phyloP scores from a whole-genome alignment of 352 stramenopile species.

The Phytophthora litchii region DNA sequence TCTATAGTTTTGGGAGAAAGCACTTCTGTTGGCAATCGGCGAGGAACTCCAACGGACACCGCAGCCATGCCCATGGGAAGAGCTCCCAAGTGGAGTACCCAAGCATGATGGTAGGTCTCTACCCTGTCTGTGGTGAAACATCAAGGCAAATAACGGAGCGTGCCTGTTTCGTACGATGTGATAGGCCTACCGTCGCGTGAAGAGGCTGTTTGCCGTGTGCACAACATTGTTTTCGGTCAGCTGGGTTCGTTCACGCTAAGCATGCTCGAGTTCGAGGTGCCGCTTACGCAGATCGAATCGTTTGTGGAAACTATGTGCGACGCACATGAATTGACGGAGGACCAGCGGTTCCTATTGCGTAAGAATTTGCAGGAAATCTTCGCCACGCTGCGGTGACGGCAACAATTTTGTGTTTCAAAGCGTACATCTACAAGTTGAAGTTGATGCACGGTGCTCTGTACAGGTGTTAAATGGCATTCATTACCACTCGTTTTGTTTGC shows the following conservation, averaged over 20 bases:
- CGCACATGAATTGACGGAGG: constrained; percentile 83
- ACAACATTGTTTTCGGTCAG: constrained; percentile 91
- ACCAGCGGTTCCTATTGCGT: constrained; percentile 82
- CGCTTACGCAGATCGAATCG: constrained; percentile 77
- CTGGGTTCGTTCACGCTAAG: constrained; percentile 86
- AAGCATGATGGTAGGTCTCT: constrained; percentile 53
- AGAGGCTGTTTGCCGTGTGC: constrained; percentile 81
- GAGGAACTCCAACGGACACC: constrained; percentile 84
- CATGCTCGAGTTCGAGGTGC: constrained; percentile 89
- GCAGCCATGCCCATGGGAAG: constrained; percentile 79
- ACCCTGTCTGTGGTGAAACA: constrained; percentile 1
- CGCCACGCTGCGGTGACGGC: constrained; percentile 23
- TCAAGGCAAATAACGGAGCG: constrained; percentile 5
- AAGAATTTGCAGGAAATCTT: constrained; percentile 86
- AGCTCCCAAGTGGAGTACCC: constrained; percentile 58
- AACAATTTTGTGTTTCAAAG: constrained; percentile 18
- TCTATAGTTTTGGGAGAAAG: constrained; percentile 85
- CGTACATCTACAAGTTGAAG: constrained; percentile 15
- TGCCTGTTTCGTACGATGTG: constrained; percentile 11
- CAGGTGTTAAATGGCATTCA: constrained; percentile 22
- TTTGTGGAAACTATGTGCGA: constrained; percentile 91
- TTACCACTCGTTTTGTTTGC: constrained; percentile 12
- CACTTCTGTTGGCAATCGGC: constrained; percentile 77
- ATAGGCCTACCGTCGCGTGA: constrained; percentile 66
- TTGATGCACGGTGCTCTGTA: constrained; percentile 11